Conservation (phyloP, 306 rosid genomes). For the Biancaea sappan region DNA sequence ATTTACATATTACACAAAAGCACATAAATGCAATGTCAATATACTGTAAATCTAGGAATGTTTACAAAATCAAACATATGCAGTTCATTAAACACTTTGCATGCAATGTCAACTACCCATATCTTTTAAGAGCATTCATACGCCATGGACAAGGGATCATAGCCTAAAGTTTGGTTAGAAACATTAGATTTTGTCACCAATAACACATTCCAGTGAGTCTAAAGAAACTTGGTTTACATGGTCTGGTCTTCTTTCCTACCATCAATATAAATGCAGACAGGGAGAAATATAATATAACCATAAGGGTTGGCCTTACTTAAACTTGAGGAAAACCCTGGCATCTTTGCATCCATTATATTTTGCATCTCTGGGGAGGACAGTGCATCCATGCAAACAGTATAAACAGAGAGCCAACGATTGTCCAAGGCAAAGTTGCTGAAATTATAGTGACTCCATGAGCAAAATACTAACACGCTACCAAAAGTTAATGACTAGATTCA, state of each 20-base stretch:
- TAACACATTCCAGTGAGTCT: slow-evolving; percentile 25
- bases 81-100: slow-evolving; percentile 2
- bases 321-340: slow-evolving; percentile 36
- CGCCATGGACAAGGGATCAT: slow-evolving; percentile 2
- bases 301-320: slow-evolving; percentile 49
- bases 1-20: neutral
- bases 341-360: slow-evolving; percentile 43
- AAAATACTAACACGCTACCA: slow-evolving; percentile 12
- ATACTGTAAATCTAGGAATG: neutral
- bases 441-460: slow-evolving; percentile 40
- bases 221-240: slow-evolving; percentile 10
- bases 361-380: slow-evolving; percentile 61
- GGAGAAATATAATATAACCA: slow-evolving; percentile 13
- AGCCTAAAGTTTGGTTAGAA: slow-evolving; percentile 1
- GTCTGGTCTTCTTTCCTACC: slow-evolving; percentile 13
- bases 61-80: slow-evolving; percentile 12
- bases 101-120: slow-evolving; percentile 16
- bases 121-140: neutral
- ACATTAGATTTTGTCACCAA: slow-evolving; percentile 12
- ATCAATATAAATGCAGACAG: slow-evolving; percentile 22
- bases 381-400: slow-evolving; percentile 67
- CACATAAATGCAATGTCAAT: neutral
- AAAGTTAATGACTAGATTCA: slow-evolving; percentile 22
- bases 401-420: slow-evolving; percentile 62
- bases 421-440: slow-evolving; percentile 59